Percentiles rank a stretch among this genome's conserved stretches.
phyloP scores from a whole-genome alignment of 352 stramenopile genomes.

The Phytopythium mirpurense region DNA sequence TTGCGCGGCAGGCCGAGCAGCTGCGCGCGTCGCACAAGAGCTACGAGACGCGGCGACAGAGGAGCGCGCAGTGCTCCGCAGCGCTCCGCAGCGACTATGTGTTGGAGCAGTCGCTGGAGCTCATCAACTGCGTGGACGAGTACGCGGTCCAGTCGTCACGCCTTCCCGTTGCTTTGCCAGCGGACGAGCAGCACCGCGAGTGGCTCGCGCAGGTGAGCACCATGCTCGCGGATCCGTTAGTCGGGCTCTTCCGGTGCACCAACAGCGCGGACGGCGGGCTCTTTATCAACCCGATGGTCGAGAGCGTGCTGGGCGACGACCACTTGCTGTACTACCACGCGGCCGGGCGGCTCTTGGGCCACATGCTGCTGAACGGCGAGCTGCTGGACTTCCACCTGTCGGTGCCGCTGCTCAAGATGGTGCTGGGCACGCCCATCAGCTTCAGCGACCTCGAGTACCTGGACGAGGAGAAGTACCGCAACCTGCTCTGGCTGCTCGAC shows the following conservation, averaged over 20 bases:
- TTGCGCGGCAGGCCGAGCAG: constrained; percentile 11
- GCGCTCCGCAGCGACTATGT: constrained; percentile 38
- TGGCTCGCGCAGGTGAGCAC: constrained; percentile 78
- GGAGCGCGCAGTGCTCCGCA: too few species aligned
- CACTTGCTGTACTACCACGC: constrained; percentile 60
- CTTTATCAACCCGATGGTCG: constrained; percentile 62
- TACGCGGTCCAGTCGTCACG: constrained; percentile 27
- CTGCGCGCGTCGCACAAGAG: constrained; percentile 11
- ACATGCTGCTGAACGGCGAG: constrained; percentile 84
- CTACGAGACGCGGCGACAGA: constrained; percentile 9
- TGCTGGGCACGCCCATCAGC: constrained; percentile 92
- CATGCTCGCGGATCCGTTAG: constrained; percentile 27
- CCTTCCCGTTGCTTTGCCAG: constrained; percentile 62
- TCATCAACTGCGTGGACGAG: constrained; percentile 35
- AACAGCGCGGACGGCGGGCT: constrained; percentile 48
- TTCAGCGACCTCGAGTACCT: constrained; percentile 91
- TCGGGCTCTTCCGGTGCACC: constrained; percentile 55
- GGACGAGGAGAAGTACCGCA: constrained; percentile 52
- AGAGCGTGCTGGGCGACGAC: constrained; percentile 34
- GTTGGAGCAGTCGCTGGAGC: constrained; percentile 50
- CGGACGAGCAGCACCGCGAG: constrained; percentile 62
- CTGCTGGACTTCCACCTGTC: constrained; percentile 93
- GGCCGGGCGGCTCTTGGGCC: constrained; percentile 45
- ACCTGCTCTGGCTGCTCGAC: constrained; percentile 57
- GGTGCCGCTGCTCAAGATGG: constrained; percentile 95